Evolutionary conservation across 108 stramenopile genomes (phyloP).

Genomic region (Pseudonitzschia delicatissima): DNA sequence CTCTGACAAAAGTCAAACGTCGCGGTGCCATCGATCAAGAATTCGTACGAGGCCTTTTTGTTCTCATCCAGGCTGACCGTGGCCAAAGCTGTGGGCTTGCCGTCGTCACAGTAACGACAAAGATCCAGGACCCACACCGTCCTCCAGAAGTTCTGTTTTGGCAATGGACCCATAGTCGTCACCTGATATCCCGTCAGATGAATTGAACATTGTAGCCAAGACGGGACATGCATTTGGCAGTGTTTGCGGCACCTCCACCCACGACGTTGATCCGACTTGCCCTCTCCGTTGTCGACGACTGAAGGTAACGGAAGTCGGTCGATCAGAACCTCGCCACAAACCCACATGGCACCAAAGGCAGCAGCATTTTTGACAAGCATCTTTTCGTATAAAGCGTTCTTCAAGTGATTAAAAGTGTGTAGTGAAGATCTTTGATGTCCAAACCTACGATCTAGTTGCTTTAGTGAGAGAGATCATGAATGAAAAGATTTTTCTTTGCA

Average conservation of each 20-base stretch:
- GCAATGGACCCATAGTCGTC: not conserved
- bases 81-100: not conserved
- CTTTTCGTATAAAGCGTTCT: no score
- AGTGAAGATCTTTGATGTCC: no score
- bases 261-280: not conserved
- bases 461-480: no score
- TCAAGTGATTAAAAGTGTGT: no score
- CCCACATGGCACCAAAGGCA: not conserved
- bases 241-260: not conserved
- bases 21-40: not conserved
- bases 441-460: no score
- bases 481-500: no score
- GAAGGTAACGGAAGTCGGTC: not conserved
- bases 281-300: not conserved
- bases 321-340: not conserved
- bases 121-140: not conserved
- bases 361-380: not conserved
- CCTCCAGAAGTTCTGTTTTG: not conserved
- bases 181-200: not conserved
- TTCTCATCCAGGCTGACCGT: constrained; percentile 3
- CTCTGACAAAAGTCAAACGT: not conserved
- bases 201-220: not conserved
- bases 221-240: not conserved
- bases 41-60: not conserved
- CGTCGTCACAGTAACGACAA: not conserved